Evolutionary conservation across 192 early-diverging fungal species (phyloP), one percentile per base, ranked within the genome.

Genomic region (Lobosporangium transversale): DNA sequence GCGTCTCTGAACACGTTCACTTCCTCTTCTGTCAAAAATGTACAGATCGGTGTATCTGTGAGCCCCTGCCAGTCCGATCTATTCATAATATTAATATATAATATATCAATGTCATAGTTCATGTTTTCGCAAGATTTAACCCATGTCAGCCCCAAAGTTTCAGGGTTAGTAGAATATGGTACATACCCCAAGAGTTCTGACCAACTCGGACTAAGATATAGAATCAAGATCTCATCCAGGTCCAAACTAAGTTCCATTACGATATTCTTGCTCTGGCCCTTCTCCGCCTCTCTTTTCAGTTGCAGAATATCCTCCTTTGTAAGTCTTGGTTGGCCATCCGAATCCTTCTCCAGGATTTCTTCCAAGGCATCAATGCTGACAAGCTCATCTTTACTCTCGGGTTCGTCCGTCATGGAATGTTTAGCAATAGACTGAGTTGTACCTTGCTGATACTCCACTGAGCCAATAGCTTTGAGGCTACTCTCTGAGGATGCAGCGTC

Each of bases 181-280:
- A 81, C 78, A 73, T 89, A 94, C 82, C 89, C 92, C 53, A 92
- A 82, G 10, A 95, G 85, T 42, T 85, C 79, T 36, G 84, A 78
- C 74, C 87, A 89, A 23, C 85, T 82, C n/a, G 92, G 91, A 33
- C 88, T 90, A 7, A 92, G 66, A 68, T 94, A 94, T 11, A 79
- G 33, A n/a, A 79, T 70, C 52, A 74, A 58, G 21, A 92, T 66
- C 2, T 78, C 67, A 8, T 85, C 84, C 31, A 48, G 63, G 8
- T 85, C 83, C 23, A 92, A 76, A 51, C 69, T 81, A n/a, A 95
- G 67, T 57, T 95, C 94, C 85, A 95, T 89, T 43, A 95, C 83
- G 30, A 94, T 84, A 14, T 88, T 94, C 40, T 85, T 82, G 54
- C 85, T 91, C 64, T 93, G 90, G 32, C 84, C 85, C 49, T 84